Percentiles rank a stretch among this genome's conserved stretches.
These are phyloP conservation scores for Orbilia quercus DNA, from an alignment of 2,329 filamentous ascomycete genomes.

Conservation along the genomic window DNA sequence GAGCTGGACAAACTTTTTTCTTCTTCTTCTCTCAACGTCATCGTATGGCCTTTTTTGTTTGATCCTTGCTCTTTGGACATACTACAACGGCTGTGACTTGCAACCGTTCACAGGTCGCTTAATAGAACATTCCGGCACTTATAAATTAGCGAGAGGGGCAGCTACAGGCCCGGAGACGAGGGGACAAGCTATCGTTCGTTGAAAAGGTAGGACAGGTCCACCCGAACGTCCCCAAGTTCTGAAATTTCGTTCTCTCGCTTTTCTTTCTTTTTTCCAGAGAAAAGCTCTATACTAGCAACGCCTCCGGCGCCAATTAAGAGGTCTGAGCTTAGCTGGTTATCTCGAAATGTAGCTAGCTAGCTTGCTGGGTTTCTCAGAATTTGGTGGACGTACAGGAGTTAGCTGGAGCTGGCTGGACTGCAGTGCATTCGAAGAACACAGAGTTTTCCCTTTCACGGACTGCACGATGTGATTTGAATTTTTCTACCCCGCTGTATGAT, in stretches of 20 bases:
- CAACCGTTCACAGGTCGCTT: conserved; percentile 34
- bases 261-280: conserved; percentile 8
- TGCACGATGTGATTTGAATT: conserved; percentile 10
- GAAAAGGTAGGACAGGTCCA: conserved; percentile 52
- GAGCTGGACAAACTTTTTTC: too few relatives aligned
- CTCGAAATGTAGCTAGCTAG: conserved; percentile 23
- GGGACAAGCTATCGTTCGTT: conserved; percentile 35
- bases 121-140: conserved; percentile 24
- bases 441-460: conserved; percentile 18
- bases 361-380: background rate
- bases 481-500: conserved; percentile 30
- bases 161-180: conserved; percentile 33
- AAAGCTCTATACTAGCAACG: background rate
- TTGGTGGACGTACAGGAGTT: too few relatives aligned
- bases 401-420: background rate
- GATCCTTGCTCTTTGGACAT: conserved; percentile 2
- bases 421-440: conserved; percentile 1
- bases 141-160: conserved; percentile 53
- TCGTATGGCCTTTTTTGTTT: background rate
- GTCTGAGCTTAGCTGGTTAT: too few relatives aligned
- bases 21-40: conserved; percentile 36
- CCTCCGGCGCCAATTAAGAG: conserved; percentile 20
- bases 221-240: conserved; percentile 46
- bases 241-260: too few relatives aligned
- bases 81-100: conserved; percentile 4